A percentile compares a stretch with the other conserved stretches of the same genome.
These are phyloP conservation scores for Penicillium bovifimosum DNA, from an alignment of 495 filamentous ascomycete genomes.

Conservation along the genomic window DNA sequence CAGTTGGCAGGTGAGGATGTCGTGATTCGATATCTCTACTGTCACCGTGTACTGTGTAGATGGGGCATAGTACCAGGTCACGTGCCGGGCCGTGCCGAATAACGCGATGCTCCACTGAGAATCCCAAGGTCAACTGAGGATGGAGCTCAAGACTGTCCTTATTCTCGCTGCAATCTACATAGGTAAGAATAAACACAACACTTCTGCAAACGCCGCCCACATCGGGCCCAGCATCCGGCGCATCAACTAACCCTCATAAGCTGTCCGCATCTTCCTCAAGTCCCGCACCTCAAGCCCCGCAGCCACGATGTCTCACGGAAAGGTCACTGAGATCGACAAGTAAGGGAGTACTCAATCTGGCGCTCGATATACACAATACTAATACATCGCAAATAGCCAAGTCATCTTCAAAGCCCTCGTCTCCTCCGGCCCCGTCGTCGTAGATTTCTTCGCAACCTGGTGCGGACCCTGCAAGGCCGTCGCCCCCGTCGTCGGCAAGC, in stretches of 20 bases:
- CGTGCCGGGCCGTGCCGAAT: neutral
- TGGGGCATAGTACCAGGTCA: slow-evolving; percentile 2
- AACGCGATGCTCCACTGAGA: neutral
- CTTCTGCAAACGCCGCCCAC: neutral
- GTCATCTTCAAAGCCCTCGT: slow-evolving; percentile 28
- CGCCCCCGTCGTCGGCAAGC: slow-evolving; percentile 23
- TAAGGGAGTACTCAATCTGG: slow-evolving; percentile 2
- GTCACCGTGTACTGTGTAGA: no score
- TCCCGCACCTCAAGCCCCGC: slow-evolving; percentile 9
- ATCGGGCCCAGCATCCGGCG: neutral
- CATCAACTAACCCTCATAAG: slow-evolving; percentile 15
- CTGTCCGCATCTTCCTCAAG: slow-evolving; percentile 16
- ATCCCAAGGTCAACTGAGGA: neutral
- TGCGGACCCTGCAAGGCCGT: slow-evolving; percentile 27
- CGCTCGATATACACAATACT: neutral
- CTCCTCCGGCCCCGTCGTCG: slow-evolving; percentile 21
- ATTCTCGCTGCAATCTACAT: slow-evolving; percentile 19
- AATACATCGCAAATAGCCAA: slow-evolving; percentile 16
- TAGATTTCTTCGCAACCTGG: slow-evolving; percentile 31
- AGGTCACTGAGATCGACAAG: slow-evolving; percentile 28
- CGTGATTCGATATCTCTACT: neutral
- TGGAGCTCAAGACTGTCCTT: slow-evolving; percentile 22
- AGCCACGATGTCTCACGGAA: slow-evolving; percentile 24
- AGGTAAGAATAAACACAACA: slow-evolving; percentile 6
- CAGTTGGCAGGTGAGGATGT: no score